phyloP scores from a whole-genome alignment of 306 rosid species.

The Crataegus laevigata region DNA sequence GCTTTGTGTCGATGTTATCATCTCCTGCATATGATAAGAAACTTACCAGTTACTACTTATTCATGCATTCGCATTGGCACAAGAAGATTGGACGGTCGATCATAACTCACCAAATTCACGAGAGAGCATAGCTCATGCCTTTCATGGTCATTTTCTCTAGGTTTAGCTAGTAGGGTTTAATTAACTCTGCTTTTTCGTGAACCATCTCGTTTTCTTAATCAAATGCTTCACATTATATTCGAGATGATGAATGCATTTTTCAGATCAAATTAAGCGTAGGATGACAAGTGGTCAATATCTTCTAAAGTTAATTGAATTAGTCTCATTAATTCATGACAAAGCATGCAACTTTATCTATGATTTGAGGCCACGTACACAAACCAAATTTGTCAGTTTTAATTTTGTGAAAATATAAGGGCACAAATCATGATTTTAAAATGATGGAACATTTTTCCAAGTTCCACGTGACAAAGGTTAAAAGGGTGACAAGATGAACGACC shows the following conservation, averaged over 20 bases:
- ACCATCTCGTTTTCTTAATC: not conserved
- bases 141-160: not conserved
- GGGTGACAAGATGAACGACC: not conserved
- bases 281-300: not conserved
- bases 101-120: not conserved
- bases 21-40: not conserved
- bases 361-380: not conserved
- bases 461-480: not conserved
- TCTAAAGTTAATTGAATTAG: not conserved
- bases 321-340: not conserved
- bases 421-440: not conserved
- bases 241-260: too few relatives aligned
- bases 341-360: not conserved
- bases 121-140: not conserved
- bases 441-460: not conserved
- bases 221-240: not conserved
- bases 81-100: not conserved
- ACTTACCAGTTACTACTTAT: too few relatives aligned
- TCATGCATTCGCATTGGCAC: not conserved
- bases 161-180: not conserved
- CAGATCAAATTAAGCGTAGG: not conserved
- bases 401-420: not conserved
- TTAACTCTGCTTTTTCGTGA: not conserved
- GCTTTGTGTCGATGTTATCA: not conserved
- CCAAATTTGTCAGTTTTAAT: not conserved